These are phyloP conservation scores for Pestalotiopsis sp. DNA, from an alignment of 2,329 filamentous ascomycete genomes.

Conservation along the genomic window DNA sequence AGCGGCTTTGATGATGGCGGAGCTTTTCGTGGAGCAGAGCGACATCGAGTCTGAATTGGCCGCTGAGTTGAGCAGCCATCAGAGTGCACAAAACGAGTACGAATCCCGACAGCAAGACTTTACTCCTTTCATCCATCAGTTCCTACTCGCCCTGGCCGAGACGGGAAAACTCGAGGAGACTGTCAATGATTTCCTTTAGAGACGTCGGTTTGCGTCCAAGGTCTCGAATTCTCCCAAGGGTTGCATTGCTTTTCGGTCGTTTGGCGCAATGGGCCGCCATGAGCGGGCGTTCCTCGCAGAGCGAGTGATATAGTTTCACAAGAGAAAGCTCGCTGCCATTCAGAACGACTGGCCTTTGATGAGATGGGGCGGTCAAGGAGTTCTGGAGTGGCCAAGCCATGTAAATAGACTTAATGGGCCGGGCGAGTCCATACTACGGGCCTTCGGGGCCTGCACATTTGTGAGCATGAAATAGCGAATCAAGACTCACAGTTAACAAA, in stretches of 20 bases:
- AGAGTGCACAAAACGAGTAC: slow-evolving; percentile 52
- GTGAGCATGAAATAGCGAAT: neutral
- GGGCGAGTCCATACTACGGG: neutral
- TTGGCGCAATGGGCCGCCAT: neutral
- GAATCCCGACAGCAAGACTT: slow-evolving; percentile 31
- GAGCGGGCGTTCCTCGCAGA: neutral
- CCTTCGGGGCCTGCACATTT: neutral
- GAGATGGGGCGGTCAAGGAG: neutral
- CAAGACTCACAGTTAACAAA: neutral
- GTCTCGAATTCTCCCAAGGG: neutral
- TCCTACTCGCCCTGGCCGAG: slow-evolving; percentile 7
- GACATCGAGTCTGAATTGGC: slow-evolving; percentile 47
- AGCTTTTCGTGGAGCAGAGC: slow-evolving; percentile 43
- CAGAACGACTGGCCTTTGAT: neutral
- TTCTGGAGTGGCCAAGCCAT: neutral
- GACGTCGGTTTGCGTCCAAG: neutral
- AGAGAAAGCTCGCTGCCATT: neutral
- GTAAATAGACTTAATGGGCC: neutral
- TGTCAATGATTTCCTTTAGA: slow-evolving; percentile 1
- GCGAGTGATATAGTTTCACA: neutral
- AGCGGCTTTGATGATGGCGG: slow-evolving; percentile 38
- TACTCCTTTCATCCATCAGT: slow-evolving; percentile 10
- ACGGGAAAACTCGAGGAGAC: neutral
- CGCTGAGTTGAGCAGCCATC: slow-evolving; percentile 47
- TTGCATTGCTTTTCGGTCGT: neutral